Evolutionary conservation across 306 rosid species (phyloP), one percentile per base, ranked within the genome.

Genomic region (Castanospermum australe): DNA sequence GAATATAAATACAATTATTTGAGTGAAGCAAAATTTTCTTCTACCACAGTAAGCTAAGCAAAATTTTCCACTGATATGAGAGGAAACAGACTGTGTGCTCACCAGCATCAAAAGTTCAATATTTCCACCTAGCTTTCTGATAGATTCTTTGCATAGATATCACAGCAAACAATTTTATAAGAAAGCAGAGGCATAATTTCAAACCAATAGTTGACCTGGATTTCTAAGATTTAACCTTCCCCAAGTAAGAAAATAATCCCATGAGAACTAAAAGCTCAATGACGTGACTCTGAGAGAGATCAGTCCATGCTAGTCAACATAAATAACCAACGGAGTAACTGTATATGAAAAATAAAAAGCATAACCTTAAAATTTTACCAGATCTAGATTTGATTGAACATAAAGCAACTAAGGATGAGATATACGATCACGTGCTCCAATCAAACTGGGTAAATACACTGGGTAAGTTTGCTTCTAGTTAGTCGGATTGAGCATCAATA

Each of bases 101-200:
- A 17, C 24, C 41, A 39, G 8, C 72, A 52, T 39, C 61, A 73
- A 62, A 63, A 67, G 60, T 39, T 39, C 30, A 15, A 76, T 63
- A 76, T 76, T 39, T 61, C 71, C 28, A 32, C 42, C 54, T 50
- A 68, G 63, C 54, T 39, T 70, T 60, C 60, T 10, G 12, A 28
- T 41, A 56, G 57, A 82, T 82, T 59, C 51, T 69, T 51, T 59
- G 77, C 35, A 59, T 21, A 59, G 75, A 68, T 42, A 47, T 47
- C 22, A 35, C 73, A 52, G 13, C 39, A 41, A 30, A 36, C 44
- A 15, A 66, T 36, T 17, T 65, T 20, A 20, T 5, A 57, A 67
- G n/a, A 51, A 52, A 63, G 21, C 28, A 76, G 39, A 52, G 15
- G 25, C 71, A 8, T 39, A 57, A 68, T 20, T 24, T 50, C 51